These are phyloP conservation scores for Tremellales sp. DNA, from an alignment of 1,284 basidiomycete species.

Conservation along the genomic window DNA sequence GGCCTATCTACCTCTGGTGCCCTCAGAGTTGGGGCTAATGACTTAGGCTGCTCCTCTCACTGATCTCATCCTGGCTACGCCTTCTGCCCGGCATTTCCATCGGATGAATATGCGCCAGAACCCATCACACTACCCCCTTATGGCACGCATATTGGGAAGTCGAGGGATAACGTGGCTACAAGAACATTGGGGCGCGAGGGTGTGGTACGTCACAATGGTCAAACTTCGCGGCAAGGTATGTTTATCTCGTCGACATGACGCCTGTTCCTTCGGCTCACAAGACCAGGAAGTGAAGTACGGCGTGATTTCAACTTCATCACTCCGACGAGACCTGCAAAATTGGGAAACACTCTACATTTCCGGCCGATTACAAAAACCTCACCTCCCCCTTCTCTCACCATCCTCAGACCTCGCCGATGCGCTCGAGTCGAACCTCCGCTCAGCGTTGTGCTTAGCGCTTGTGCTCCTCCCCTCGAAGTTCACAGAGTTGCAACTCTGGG, in stretches of 20 bases:
- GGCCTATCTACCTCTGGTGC: slow-evolving; percentile 3
- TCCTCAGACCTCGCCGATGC: slow-evolving; percentile 69
- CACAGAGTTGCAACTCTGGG: slow-evolving; percentile 76
- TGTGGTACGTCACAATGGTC: slow-evolving; percentile 93
- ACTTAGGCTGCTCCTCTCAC: slow-evolving; percentile 63
- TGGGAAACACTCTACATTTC: slow-evolving; percentile 93
- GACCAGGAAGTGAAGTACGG: slow-evolving; percentile 90
- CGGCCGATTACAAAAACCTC: slow-evolving; percentile 94
- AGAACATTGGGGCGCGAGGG: slow-evolving; percentile 68
- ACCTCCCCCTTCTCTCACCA: slow-evolving; percentile 82
- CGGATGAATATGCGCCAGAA: slow-evolving; percentile 87
- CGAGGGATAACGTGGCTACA: slow-evolving; percentile 72
- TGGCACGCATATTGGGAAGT: slow-evolving; percentile 69
- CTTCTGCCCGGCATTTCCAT: slow-evolving; percentile 87
- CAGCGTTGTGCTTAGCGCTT: slow-evolving; percentile 77
- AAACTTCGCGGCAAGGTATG: slow-evolving; percentile 76
- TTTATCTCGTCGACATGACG: slow-evolving; percentile 23
- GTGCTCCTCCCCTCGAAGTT: slow-evolving; percentile 59
- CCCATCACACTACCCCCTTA: slow-evolving; percentile 83
- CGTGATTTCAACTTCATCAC: slow-evolving; percentile 84
- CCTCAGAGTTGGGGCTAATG: neutral
- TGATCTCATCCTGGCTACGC: slow-evolving; percentile 93
- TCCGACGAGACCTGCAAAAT: slow-evolving; percentile 83
- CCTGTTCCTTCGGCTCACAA: neutral
- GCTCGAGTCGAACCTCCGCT: slow-evolving; percentile 87